Conservation (phyloP, 2,329 filamentous ascomycete species). For the Aspergillus sp. region DNA sequence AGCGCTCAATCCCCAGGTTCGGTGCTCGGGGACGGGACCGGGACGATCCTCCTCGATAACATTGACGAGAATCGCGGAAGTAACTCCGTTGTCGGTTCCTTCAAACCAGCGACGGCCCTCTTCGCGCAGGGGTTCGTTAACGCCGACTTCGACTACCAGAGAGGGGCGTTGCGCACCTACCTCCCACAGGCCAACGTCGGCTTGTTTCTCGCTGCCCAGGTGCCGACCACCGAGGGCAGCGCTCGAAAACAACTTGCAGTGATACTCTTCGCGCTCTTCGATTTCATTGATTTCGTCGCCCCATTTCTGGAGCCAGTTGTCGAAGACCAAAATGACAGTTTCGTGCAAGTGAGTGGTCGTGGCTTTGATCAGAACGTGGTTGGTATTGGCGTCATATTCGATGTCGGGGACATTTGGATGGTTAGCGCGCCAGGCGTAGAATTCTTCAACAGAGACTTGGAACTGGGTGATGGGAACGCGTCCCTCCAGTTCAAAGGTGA, state of each 20-base stretch:
- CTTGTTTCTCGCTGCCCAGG: not conserved
- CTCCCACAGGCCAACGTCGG: not conserved
- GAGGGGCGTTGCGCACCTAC: not conserved
- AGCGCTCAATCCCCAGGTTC: not conserved
- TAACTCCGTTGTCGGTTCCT: not conserved
- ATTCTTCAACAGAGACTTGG: not conserved
- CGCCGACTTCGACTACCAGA: not conserved
- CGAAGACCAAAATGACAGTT: not conserved
- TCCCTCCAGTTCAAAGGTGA: not conserved
- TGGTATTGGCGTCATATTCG: not conserved
- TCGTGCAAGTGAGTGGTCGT: not conserved
- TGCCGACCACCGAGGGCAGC: not conserved
- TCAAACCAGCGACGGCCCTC: not conserved
- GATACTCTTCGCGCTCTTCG: not conserved
- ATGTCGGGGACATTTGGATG: not conserved
- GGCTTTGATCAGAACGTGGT: not conserved
- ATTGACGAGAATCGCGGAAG: not conserved
- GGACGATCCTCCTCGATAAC: not conserved
- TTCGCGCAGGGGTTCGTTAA: not conserved
- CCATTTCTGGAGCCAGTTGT: not conserved
- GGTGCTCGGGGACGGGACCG: not conserved
- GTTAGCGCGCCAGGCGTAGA: not conserved
- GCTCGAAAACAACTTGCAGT: not conserved
- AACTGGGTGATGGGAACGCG: not conserved
- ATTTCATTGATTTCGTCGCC: not conserved